phyloP scores from a whole-genome alignment of 2,329 filamentous ascomycete species.

The Talaromyces sp. region DNA sequence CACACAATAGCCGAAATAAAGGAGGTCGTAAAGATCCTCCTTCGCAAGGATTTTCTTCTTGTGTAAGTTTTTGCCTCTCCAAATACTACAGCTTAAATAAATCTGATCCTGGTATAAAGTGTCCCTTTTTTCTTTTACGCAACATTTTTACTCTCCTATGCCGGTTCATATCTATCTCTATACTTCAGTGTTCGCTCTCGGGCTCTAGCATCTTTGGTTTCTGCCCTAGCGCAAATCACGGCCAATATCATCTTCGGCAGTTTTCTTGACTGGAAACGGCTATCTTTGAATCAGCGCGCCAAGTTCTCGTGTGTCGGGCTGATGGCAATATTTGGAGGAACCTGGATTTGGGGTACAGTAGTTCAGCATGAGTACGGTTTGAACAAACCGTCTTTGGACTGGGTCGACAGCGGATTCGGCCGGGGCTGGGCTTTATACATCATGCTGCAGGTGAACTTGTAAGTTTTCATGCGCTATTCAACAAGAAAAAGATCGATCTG shows the following conservation, averaged over 20 bases:
- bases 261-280: background rate
- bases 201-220: background rate
- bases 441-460: background rate
- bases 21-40: background rate
- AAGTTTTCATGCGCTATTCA: background rate
- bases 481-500: background rate
- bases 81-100: too few species aligned
- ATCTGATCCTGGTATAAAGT: background rate
- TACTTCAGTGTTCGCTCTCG: background rate
- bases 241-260: background rate
- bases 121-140: background rate
- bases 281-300: background rate
- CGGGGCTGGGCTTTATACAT: background rate
- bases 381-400: background rate
- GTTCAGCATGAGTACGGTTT: background rate
- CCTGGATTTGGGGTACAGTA: background rate
- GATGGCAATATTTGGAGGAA: background rate
- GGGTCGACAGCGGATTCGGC: background rate
- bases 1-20: background rate
- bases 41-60: background rate
- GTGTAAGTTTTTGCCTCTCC: background rate
- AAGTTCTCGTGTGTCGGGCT: background rate
- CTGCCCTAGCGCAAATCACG: background rate
- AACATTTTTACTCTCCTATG: background rate
- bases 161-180: background rate